Evolutionary conservation across 2,329 filamentous ascomycete species (phyloP), one percentile per base, ranked within the genome.

Genomic region (Beauveria brongniartii): DNA sequence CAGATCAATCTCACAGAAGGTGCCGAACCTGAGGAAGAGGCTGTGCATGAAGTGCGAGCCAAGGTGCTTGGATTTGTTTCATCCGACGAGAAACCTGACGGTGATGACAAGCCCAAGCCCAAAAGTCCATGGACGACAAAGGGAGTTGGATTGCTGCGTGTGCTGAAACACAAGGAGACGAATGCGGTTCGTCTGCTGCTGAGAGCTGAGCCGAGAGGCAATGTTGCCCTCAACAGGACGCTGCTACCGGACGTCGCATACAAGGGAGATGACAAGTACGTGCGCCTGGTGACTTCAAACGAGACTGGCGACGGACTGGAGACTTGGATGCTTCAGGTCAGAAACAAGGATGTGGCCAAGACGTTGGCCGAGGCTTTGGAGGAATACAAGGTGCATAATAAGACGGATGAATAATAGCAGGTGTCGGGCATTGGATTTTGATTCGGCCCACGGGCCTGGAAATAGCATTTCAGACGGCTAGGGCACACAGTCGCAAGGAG

Each of bases 121-220:
- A 78, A 80, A 67, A 82, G 77, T 57, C 78, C 80, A 1, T 95
- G 89, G 89, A 76, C 80, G 34, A 85, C 81, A 0, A 83, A 88
- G 70, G 91, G 90, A 50, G 77, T 90, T 8, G 91, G 91, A 0
- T 81, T 84, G 12, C 75, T 92, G 57, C 86, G 89, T 44, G 71
- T 96, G 16, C 78, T 95, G 63, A 88, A 88, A 73, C 82, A 93
- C 75, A 89, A 90, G 71, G 79, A 80, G 18, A 90, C 85, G 0
- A 84, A 82, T 22, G 79, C 81, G 30, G 82, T 86, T 4, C 84
- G 91, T 46, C 76, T 94, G 51, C 75, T 95, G 22, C 75, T 92
- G 64, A 85, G 91, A 55, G 84, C 84, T n/a, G 88, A 92, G 65
- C 89, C 90, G 0, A 82, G 86, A 64, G 91, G 91, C 18, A 83